phyloP scores from a whole-genome alignment of 2,329 filamentous ascomycete species.

The Xylaria sp. region DNA sequence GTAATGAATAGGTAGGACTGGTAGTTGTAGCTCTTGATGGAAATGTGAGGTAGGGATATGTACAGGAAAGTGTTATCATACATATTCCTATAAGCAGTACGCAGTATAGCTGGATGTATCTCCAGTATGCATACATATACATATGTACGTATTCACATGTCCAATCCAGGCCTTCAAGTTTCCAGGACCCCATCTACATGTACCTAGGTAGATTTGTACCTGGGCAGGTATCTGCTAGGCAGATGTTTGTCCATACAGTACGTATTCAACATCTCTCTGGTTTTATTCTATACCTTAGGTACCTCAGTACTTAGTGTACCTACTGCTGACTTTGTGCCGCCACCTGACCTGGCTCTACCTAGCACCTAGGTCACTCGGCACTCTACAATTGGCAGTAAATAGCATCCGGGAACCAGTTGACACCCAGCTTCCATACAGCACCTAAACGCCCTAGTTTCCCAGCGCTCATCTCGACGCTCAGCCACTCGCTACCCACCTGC shows the following conservation, averaged over 20 bases:
- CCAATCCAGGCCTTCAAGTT: too few species aligned
- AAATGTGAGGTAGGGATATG: background rate
- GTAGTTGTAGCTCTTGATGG: background rate
- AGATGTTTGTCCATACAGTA: background rate
- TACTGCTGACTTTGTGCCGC: background rate
- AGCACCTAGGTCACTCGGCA: background rate
- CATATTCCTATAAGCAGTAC: background rate
- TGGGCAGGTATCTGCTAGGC: background rate
- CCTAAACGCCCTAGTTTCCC: conserved; percentile 10
- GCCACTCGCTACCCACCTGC: conserved; percentile 32
- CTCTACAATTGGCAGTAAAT: too few species aligned
- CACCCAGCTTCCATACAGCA: background rate
- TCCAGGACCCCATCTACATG: background rate
- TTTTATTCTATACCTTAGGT: background rate
- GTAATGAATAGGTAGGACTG: background rate
- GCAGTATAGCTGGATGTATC: background rate
- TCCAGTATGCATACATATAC: too few species aligned
- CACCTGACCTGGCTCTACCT: background rate
- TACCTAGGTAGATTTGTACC: background rate
- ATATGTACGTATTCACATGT: too few species aligned
- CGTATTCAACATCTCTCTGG: background rate
- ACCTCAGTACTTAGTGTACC: too few species aligned
- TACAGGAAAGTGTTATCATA: background rate
- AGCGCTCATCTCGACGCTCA: conserved; percentile 24
- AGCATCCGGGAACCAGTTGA: background rate